Conservation (phyloP, 805 yeast genomes). For the Debaryomyces prosopidis region DNA sequence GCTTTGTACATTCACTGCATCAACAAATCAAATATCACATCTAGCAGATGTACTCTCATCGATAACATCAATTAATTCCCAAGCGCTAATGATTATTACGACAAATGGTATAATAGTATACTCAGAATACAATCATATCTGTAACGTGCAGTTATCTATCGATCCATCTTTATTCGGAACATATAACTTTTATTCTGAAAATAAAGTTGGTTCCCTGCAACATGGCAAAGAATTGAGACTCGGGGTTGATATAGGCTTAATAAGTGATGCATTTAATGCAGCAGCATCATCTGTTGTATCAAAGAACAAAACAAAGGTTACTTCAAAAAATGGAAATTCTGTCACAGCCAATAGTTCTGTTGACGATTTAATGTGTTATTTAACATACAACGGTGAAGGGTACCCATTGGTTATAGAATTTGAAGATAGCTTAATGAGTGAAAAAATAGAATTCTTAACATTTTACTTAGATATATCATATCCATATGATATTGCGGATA, state of each 20-base stretch:
- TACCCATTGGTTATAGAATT: slow-evolving; percentile 40
- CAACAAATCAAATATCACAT: slow-evolving; percentile 39
- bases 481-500: slow-evolving; percentile 21
- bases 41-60: slow-evolving; percentile 37
- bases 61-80: slow-evolving; percentile 28
- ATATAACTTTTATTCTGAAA: slow-evolving; percentile 20
- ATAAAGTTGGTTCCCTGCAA: slow-evolving; percentile 3
- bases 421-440: slow-evolving; percentile 41
- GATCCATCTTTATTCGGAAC: slow-evolving; percentile 38
- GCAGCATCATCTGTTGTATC: slow-evolving; percentile 20
- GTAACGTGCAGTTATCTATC: slow-evolving; percentile 33
- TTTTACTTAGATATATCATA: slow-evolving; percentile 31
- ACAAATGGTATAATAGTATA: slow-evolving; percentile 34
- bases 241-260: slow-evolving; percentile 37
- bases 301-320: slow-evolving; percentile 7
- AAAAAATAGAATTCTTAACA: slow-evolving; percentile 42
- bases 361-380: slow-evolving; percentile 32
- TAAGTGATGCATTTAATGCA: slow-evolving; percentile 36
- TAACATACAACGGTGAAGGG: slow-evolving; percentile 41
- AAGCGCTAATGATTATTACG: slow-evolving; percentile 35
- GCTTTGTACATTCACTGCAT: slow-evolving; percentile 27
- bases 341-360: neutral
- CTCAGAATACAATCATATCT: slow-evolving; percentile 37
- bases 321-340: neutral
- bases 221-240: slow-evolving; percentile 16